Evolutionary conservation across 2,329 filamentous ascomycete genomes (phyloP).

Genomic region (Aspergillus ustus): DNA sequence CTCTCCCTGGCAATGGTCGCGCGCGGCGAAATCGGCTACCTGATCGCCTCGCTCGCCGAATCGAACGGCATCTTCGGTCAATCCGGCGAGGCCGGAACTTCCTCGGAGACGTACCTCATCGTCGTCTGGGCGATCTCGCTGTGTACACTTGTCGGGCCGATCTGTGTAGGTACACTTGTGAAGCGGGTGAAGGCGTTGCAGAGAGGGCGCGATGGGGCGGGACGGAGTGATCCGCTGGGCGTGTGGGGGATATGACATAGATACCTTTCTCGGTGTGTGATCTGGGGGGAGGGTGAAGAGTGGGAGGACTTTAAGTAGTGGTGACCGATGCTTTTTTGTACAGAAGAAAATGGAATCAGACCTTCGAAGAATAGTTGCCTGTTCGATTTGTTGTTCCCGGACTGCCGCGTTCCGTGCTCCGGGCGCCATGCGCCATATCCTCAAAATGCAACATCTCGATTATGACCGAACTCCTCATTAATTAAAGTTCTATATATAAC

Average conservation of each 20-base stretch:
- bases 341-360: too few species aligned
- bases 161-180: conserved; percentile 57
- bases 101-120: conserved; percentile 56
- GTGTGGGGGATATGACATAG: conserved; percentile 46
- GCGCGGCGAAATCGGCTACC: conserved; percentile 78
- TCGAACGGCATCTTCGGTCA: conserved; percentile 52
- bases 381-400: too few species aligned
- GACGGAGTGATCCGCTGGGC: conserved; percentile 46
- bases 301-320: too few species aligned
- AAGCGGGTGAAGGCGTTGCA: conserved; percentile 51
- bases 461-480: too few species aligned
- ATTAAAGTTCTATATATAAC: too few species aligned
- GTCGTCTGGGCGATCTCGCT: conserved; percentile 63
- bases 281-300: too few species aligned
- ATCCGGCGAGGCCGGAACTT: conserved; percentile 26
- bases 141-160: conserved; percentile 60
- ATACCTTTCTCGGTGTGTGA: not conserved
- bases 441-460: too few species aligned
- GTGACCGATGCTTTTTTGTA: too few species aligned
- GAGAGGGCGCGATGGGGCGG: conserved; percentile 23
- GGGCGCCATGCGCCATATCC: too few species aligned
- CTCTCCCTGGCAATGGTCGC: conserved; percentile 73
- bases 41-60: conserved; percentile 73
- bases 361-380: too few species aligned
- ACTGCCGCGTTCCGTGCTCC: too few species aligned